Base-by-base conservation (phyloP, 2,329 filamentous ascomycete species). In the Daldinia sp. region DNA sequence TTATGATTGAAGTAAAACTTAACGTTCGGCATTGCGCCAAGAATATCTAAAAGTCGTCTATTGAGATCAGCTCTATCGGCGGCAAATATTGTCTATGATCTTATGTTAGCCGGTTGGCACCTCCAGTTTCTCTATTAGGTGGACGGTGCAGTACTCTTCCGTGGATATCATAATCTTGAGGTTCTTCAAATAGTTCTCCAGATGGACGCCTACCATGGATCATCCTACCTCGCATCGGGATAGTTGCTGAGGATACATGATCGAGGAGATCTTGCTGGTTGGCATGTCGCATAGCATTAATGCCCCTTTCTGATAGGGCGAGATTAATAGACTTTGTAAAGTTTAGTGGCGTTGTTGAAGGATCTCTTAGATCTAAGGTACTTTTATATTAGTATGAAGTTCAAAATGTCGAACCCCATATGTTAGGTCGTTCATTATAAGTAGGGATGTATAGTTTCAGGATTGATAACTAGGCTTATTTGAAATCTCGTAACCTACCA, bases 251-350 rank as follows among this genome's bases (percentile, higher is more conserved):
- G 75, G 97, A 85, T 35, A 98, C 89, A 73, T 89, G 85, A 12
- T 94, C 86, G 35, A 97, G 83, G 39, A 98, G 86, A 2, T 85
- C 86, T 2, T 88, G 82, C 35, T 90, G 87, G 28, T 89, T 88
- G 1, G 92, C 89, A 74, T 92, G 84, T 59, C 88, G 87, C 81
- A 99, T 90, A 23, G 95, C 93, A 79, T 96, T 92, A 79, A 98
- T 94, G 35, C 96, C 96, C 65, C 96, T 90, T 79, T 98, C 94
- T 0, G 96, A 98, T 0, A 99, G 85, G 23, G 96, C 95, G 62
- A 99, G 83, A 78, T 99, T 99, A 84, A 99, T 99, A n/a, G 96
- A 98, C 79, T 94, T 97, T 68, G 94, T 97, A 78, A 98, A 98
- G 81, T 98, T 98, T 68, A 98, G 85, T 2, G 95, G 94, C 33